phyloP scores from a whole-genome alignment of 1,284 basidiomycete species.

The Tylopilus sp. region DNA sequence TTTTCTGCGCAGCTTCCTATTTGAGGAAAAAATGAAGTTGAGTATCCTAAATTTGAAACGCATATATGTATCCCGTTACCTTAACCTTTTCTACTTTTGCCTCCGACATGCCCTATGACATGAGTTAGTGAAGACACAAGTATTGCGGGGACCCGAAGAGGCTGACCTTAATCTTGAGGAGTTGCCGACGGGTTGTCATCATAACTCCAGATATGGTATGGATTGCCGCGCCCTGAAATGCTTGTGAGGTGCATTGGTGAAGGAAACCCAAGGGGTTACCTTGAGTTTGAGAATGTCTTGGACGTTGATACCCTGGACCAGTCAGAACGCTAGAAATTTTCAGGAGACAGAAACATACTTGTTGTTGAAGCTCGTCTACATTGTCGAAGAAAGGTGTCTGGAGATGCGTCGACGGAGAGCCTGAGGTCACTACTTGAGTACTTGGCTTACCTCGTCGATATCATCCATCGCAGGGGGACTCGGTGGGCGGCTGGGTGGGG shows the following conservation, averaged over 20 bases:
- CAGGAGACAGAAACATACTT: constrained; percentile 61
- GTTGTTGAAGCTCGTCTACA: constrained; percentile 90
- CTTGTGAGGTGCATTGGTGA: constrained; percentile 7
- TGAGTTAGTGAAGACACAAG: constrained; percentile 13
- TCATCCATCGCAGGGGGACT: constrained; percentile 55
- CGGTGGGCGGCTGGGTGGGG: constrained; percentile 50
- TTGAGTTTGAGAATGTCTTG: constrained; percentile 96
- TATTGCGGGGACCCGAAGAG: constrained; percentile 20
- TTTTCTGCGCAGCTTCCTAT: constrained; percentile 89
- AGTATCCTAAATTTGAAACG: constrained; percentile 23
- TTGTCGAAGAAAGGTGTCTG: constrained; percentile 77
- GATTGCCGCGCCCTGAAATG: constrained; percentile 71
- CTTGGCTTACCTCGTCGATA: constrained; percentile 53
- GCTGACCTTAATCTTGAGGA: constrained; percentile 90
- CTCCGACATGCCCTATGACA: constrained; percentile 80
- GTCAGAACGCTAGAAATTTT: constrained; percentile 8
- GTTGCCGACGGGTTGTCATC: constrained; percentile 88
- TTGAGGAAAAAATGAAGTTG: constrained; percentile 7
- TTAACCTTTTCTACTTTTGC: constrained; percentile 98
- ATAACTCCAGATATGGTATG: constrained; percentile 85
- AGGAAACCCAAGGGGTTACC: constrained; percentile 51
- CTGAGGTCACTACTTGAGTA: constrained; percentile 1
- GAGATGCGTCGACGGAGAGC: not conserved
- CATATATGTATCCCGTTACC: constrained; percentile 57
- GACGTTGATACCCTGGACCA: constrained; percentile 87